Percentiles rank a stretch among this genome's conserved stretches.
These are phyloP conservation scores for Chamaecyparis obtusa DNA, from an alignment of 75 land plant genomes.

Conservation along the genomic window DNA sequence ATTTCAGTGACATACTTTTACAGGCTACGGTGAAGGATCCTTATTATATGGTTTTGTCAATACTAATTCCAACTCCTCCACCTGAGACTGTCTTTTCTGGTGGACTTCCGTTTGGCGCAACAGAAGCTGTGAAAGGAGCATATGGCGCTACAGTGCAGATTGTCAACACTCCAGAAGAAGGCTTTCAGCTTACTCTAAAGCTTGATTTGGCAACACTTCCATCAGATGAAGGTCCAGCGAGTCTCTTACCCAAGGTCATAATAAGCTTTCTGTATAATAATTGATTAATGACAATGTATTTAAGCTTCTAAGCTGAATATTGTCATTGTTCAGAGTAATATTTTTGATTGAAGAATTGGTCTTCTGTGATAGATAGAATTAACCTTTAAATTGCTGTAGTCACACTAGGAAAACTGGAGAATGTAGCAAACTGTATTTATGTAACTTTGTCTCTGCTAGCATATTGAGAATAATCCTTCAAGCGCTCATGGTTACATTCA, in stretches of 20 bases:
- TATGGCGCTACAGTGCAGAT: constrained; percentile 74
- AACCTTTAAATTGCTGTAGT: neutral
- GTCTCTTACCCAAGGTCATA: constrained; percentile 26
- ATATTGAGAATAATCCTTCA: neutral
- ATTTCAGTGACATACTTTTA: neutral
- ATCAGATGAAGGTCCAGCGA: constrained; percentile 70
- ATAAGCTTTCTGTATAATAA: neutral
- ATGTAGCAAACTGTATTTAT: neutral
- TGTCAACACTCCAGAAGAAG: constrained; percentile 82
- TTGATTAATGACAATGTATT: constrained; percentile 4
- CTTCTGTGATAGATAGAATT: neutral
- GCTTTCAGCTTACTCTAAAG: constrained; percentile 85
- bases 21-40: constrained; percentile 76
- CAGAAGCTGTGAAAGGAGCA: constrained; percentile 88
- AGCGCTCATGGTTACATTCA: neutral
- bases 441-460: neutral
- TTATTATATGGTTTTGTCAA: constrained; percentile 64
- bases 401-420: neutral
- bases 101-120: constrained; percentile 91
- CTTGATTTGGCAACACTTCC: constrained; percentile 84
- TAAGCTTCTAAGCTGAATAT: constrained; percentile 32
- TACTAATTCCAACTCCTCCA: constrained; percentile 77
- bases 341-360: neutral
- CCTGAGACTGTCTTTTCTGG: constrained; percentile 55
- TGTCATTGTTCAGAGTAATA: neutral